Base-by-base conservation (phyloP, 106 monocot species). In the Dioscorea dumetorum region DNA sequence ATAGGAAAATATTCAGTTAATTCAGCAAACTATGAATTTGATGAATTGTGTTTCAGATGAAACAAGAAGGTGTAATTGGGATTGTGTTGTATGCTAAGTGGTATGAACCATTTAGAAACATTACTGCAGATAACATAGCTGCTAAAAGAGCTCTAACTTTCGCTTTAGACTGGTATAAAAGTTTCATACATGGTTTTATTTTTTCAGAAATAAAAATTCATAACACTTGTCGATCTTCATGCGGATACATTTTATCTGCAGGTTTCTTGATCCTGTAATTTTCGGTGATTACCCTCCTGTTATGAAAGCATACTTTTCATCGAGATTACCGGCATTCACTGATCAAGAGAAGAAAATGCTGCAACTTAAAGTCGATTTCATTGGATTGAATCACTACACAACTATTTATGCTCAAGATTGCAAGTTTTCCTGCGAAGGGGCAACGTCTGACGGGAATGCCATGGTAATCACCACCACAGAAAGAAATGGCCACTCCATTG, bases 331-430 rank as follows among this genome's bases (percentile, higher is more conserved):
- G 12, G 66, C 35, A 60, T 79, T 83, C 28, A 67, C 83, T n/a
- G 4, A 34, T 15, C 67, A 63, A 50, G 83, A 83, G 8, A 71
- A 49, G 60, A 75, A 24, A 24, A 61, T 71, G 13, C 54, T 86
- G 8, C 62, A 67, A 49, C 66, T 67, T 57, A 77, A 80, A 63
- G 23, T 83, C 49, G 87, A 87, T 65, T 87, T 87, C 59, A 83
- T 87, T 33, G 83, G 87, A 54, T 33, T 87, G 13, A 87, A 87
- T 72, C 80, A 87, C 56, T 87, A 87, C 19, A 67, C 79, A 14
- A 64, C 79, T 63, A 7, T 48, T 14, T 86, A 87, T 72, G 77
- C 70, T 2, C 80, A 77, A 50, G 83, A 83, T 31, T 87, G 87
- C 74, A 80, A 76, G 33, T 74, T 73, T 24, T 74, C 83, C 19